Evolutionary conservation across 2,329 filamentous ascomycete species (phyloP), one percentile per base, ranked within the genome.

Genomic region (Xylariaceae sp.): DNA sequence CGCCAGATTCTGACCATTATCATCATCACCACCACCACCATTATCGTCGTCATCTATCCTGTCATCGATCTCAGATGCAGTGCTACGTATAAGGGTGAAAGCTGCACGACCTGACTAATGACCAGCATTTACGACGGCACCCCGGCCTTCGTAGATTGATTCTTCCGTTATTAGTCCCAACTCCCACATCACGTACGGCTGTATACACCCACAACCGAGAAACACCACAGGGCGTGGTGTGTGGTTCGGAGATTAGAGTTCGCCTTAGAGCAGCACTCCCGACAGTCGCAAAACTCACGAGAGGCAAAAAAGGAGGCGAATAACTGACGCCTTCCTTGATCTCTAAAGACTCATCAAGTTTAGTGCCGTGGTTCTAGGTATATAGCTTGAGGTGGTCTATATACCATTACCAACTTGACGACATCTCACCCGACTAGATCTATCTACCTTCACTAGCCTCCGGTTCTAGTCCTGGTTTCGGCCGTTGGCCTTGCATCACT

Each of bases 51-150:
- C 52, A 26, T 9, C n/a, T n/a, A n/a, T n/a, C n/a, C n/a, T 44
- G 32, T 37, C 54, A 54, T 53, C 51, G 55, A 41, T 52, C 2
- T 44, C n/a, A 44, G 43, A 9, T 57, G 57, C 29, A 46, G 60
- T 58, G 57, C 57, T 51, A 58, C 60, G 41, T 51, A 7, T 44
- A 6, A 50, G 41, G 32, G 50, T 45, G 53, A 43, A 44, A 53
- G 57, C 60, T 62, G 60, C 60, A 58, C 52, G 49, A 52, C 57
- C 54, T 60, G 57, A 60, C 60, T 60, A 62, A 60, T 50, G 42
- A 23, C 46, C 51, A 56, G 53, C 44, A 19, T 51, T 40, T 44
- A 37, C 59, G 49, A 50, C 51, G 40, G 42, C 44, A 26, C 46
- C 4, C 9, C 50, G 14, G 44, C 26, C 26, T 44, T 37, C 32